phyloP scores from a whole-genome alignment of 768 basidiomycete species.

The Epithele typhae region DNA sequence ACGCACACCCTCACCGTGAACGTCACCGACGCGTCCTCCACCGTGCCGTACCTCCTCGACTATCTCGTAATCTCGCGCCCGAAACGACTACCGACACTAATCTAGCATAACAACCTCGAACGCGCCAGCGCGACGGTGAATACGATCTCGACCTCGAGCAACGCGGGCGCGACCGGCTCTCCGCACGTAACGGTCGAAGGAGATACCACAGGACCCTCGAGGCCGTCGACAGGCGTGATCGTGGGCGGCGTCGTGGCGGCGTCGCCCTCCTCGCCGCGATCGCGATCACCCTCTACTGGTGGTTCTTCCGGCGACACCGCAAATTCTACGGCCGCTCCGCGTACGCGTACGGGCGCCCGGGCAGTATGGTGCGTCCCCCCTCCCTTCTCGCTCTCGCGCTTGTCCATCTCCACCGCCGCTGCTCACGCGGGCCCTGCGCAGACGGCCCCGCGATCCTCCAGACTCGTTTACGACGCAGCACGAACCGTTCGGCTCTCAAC shows the following conservation, averaged over 20 bases:
- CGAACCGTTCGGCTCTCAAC: no score
- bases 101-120: no score
- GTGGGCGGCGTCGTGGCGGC: background rate
- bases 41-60: slow-evolving; percentile 1
- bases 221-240: background rate
- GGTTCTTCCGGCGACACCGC: background rate
- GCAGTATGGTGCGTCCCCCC: background rate
- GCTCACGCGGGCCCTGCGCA: no score
- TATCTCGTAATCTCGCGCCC: no score
- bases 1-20: background rate
- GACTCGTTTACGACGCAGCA: no score
- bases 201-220: no score
- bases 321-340: background rate
- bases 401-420: no score
- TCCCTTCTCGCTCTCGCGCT: no score
- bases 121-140: no score
- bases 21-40: background rate
- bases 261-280: background rate
- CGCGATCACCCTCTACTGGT: background rate
- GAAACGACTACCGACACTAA: no score
- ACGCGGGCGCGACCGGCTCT: background rate
- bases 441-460: no score
- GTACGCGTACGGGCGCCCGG: slow-evolving; percentile 1
- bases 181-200: background rate
- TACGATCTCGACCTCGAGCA: background rate